Evolutionary conservation across 371 early-diverging fungal species (phyloP), one percentile per base, ranked within the genome.

Genomic region (Rhizopus stolonifer): DNA sequence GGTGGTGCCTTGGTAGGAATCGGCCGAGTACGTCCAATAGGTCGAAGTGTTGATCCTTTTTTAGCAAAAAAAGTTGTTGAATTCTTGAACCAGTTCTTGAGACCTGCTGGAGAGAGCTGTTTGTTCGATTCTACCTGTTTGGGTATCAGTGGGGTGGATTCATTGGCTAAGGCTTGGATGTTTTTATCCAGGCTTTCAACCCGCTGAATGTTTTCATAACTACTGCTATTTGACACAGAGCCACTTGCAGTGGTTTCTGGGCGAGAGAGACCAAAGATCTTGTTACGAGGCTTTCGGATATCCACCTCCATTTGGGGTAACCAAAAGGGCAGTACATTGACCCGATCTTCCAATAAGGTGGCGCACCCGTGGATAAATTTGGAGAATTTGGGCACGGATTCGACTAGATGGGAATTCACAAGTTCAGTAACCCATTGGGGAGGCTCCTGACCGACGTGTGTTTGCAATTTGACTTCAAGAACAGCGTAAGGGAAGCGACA

Each of bases 291-390:
- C 53, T 87, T 92, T 60, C 92, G 90, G 57, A 96, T 95, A 67
- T 98, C 98, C 25, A 87, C 81, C 58, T 90, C 90, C 95, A 99
- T 98, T 69, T 98, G 99, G 19, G 94, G 93, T 39, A 90, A 75
- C 99, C 99, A 99, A 76, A 97, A 98, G 9, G 99, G 99, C 50
- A 99, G 82, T 26, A 94, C 82, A 34, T 87, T 81, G 34, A 99
- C 92, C 49, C 86, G 81, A 52, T 88, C 84, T 58, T 94, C 94
- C 42, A 97, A 79, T 38, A 99, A 80, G 2, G 95, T 92, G 18
- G 98, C 89, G 26, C 90, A 87, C 49, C 99, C 99, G 72, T 99
- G 99, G 56, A 98, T 89, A 74, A 96, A 99, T 71, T 99, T 99
- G 45, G 93, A 93, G 77, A 99, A 99, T 69, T 98, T 99, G 51